phyloP scores from a whole-genome alignment of 129 eudicot genomes.

The Calendula officinalis region DNA sequence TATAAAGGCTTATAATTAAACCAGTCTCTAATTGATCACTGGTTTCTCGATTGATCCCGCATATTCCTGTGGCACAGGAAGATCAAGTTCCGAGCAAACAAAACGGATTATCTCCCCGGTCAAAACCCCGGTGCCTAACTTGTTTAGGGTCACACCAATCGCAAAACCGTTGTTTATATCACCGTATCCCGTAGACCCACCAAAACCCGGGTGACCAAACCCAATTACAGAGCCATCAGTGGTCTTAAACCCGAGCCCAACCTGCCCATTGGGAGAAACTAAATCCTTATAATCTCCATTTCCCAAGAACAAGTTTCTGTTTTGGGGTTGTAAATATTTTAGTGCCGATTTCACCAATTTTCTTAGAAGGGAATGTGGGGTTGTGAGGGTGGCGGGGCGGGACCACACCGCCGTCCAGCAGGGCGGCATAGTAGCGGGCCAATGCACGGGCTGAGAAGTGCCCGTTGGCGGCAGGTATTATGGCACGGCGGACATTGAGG shows the following conservation, averaged over 20 bases:
- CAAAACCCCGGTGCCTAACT: constrained; percentile 57
- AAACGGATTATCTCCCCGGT: constrained; percentile 59
- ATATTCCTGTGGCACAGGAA: constrained; percentile 59
- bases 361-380: constrained; percentile 43
- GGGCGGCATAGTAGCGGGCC: constrained; percentile 82
- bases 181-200: constrained; percentile 82
- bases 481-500: constrained; percentile 66
- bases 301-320: constrained; percentile 58
- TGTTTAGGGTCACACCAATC: constrained; percentile 68
- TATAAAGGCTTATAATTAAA: not conserved
- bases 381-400: constrained; percentile 62
- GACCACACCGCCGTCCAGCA: constrained; percentile 55
- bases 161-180: constrained; percentile 61
- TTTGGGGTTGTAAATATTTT: constrained; percentile 46
- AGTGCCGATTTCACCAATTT: not conserved
- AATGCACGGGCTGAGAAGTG: constrained; percentile 94
- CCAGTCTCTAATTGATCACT: constrained; percentile 41
- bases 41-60: constrained; percentile 36
- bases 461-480: constrained; percentile 68
- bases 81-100: constrained; percentile 64
- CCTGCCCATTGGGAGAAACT: constrained; percentile 44
- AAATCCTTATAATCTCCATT: constrained; percentile 59
- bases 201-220: constrained; percentile 85
- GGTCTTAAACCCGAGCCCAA: constrained; percentile 76
- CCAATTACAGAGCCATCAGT: constrained; percentile 63